Evolutionary conservation across 2,329 filamentous ascomycete genomes (phyloP), one percentile per base, ranked within the genome.

Genomic region (Talaromyces islandicus): DNA sequence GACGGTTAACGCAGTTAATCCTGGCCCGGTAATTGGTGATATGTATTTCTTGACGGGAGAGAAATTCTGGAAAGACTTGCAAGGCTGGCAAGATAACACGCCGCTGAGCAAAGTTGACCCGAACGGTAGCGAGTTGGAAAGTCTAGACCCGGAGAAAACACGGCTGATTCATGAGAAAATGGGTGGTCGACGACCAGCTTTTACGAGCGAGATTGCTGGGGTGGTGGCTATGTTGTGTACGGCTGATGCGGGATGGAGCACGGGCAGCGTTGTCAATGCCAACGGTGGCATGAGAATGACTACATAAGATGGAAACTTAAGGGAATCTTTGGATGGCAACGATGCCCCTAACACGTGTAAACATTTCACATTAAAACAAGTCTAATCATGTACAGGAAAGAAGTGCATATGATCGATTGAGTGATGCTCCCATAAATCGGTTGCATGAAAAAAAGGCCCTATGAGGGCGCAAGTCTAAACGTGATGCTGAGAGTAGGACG

Each of bases 191-290:
- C 80, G 86, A 64, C 83, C 83, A 4, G 89, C 82, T 3, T 90
- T 89, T 70, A 83, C 85, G 30, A 77, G 80, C 55, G 90, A 93
- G 77, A 81, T 93, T 72, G 90, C 88, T 0, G 90, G 89, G 0
- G 83, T 91, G 5, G 86, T 92, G 19, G 88, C 83, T 2, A 91
- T 92, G 88, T 75, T 92, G 24, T 91, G 88, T 70, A 82, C 83
- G 5, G 79, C 81, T 6, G 90, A 93, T 70, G 82, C 84, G n/a
- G 83, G 79, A 7, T 93, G 89, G 89, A 88, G 85, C 69, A 94
- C 90, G 0, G 90, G 90, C 1, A 88, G 88, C 72, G 88, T 92
- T 25, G 83, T 94, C 4, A 90, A 87, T 75, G 89, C 89, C 7
- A 93, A 93, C 70, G 90, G 90, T 1, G 90, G 90, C 7, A 87